These are phyloP conservation scores for Metarhizium anisopliae DNA, from an alignment of 2,329 filamentous ascomycete genomes.

Conservation along the genomic window DNA sequence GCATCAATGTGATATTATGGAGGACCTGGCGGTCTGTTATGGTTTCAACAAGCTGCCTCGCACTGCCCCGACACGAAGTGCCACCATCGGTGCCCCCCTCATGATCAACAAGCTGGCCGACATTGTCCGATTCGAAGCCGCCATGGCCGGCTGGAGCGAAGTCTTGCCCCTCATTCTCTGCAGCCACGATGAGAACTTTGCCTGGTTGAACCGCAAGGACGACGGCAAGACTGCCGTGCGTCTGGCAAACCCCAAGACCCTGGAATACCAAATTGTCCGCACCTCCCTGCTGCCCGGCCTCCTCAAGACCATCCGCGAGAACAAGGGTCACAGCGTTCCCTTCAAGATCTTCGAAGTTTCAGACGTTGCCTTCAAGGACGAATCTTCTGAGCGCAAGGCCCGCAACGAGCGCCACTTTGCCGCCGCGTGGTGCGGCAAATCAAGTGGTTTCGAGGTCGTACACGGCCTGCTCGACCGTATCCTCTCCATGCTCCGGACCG, in stretches of 20 bases:
- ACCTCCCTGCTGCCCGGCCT: slow-evolving; percentile 80
- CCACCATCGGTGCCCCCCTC: slow-evolving; percentile 77
- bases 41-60: slow-evolving; percentile 95
- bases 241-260: slow-evolving; percentile 86
- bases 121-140: slow-evolving; percentile 79
- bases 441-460: slow-evolving; percentile 87
- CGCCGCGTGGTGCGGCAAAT: slow-evolving; percentile 93
- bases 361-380: slow-evolving; percentile 88
- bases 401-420: slow-evolving; percentile 93
- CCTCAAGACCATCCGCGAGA: slow-evolving; percentile 88
- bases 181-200: slow-evolving; percentile 97
- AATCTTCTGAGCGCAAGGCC: slow-evolving; percentile 70
- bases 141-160: slow-evolving; percentile 93
- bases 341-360: slow-evolving; percentile 90
- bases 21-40: slow-evolving; percentile 93
- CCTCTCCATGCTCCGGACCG: slow-evolving; percentile 81
- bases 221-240: slow-evolving; percentile 75
- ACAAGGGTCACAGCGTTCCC: slow-evolving; percentile 79
- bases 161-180: slow-evolving; percentile 94
- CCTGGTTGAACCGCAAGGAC: slow-evolving; percentile 83
- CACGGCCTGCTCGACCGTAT: slow-evolving; percentile 89
- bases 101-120: slow-evolving; percentile 91
- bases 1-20: slow-evolving; percentile 97
- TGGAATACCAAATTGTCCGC: slow-evolving; percentile 87
- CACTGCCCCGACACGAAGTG: slow-evolving; percentile 75